Conservation (phyloP, 192 early-diverging fungal species). For the Backusella circina region DNA sequence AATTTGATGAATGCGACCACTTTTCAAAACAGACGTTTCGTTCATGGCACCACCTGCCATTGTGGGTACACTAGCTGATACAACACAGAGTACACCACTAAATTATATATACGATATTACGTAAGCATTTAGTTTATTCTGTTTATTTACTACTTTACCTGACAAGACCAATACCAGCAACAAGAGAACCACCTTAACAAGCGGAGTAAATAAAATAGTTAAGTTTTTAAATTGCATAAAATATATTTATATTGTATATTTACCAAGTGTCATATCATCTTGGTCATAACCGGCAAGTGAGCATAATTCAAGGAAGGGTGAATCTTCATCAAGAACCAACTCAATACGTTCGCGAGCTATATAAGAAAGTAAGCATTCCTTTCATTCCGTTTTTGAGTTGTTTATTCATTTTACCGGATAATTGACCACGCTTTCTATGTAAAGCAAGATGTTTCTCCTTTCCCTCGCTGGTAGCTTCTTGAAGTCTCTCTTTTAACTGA, state of each 20-base stretch:
- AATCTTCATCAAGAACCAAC: slow-evolving; percentile 58
- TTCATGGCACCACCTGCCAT: slow-evolving; percentile 61
- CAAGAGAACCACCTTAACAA: slow-evolving; percentile 55
- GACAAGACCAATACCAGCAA: slow-evolving; percentile 61
- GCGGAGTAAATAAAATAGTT: not conserved
- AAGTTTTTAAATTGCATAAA: not conserved
- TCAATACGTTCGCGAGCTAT: slow-evolving; percentile 58
- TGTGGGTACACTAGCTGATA: slow-evolving; percentile 57
- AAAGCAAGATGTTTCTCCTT: slow-evolving; percentile 38
- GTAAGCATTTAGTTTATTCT: not conserved
- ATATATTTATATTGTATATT: too few species aligned
- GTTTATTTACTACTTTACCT: slow-evolving; percentile 33
- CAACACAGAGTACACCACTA: slow-evolving; percentile 53
- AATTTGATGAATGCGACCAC: slow-evolving; percentile 51
- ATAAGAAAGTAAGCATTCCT: not conserved
- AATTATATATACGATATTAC: not conserved
- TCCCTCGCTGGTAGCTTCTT: slow-evolving; percentile 50
- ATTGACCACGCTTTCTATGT: slow-evolving; percentile 58
- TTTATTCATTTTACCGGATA: slow-evolving; percentile 42
- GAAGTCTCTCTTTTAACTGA: slow-evolving; percentile 47
- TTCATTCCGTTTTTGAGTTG: not conserved
- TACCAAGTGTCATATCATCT: slow-evolving; percentile 56
- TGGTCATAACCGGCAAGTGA: slow-evolving; percentile 60
- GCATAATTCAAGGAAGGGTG: slow-evolving; percentile 60
- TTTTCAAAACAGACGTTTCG: slow-evolving; percentile 50